Conservation (phyloP, 768 basidiomycete genomes). For the Amanita pallidorosea region DNA sequence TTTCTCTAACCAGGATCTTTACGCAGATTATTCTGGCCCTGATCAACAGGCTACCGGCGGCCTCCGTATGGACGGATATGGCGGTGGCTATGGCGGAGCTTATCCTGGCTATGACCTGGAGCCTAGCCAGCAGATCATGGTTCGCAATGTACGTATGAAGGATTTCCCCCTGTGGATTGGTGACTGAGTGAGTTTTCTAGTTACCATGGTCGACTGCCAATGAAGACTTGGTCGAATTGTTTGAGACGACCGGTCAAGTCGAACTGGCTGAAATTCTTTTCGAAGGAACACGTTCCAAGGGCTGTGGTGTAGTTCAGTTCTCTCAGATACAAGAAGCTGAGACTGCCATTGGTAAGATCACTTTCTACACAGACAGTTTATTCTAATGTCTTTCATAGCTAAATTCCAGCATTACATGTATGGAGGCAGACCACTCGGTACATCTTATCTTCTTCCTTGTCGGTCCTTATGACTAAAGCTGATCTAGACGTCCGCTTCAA, state of each 20-base stretch:
- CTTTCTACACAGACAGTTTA: neutral
- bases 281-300: conserved; percentile 87
- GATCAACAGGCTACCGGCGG: conserved; percentile 49
- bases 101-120: conserved; percentile 47
- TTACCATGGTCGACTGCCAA: conserved; percentile 99
- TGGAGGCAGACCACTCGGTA: conserved; percentile 80
- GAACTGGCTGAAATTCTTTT: conserved; percentile 92
- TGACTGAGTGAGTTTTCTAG: conserved; percentile 26
- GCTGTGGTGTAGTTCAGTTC: conserved; percentile 94
- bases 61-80: conserved; percentile 26
- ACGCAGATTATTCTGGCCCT: conserved; percentile 88
- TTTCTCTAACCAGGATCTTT: conserved; percentile 82
- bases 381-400: conserved; percentile 26
- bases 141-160: conserved; percentile 76
- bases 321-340: conserved; percentile 80
- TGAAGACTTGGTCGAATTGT: conserved; percentile 95
- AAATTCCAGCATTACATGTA: conserved; percentile 97
- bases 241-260: conserved; percentile 95
- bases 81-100: conserved; percentile 20
- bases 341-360: conserved; percentile 72
- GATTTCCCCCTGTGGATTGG: neutral
- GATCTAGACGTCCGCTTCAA: conserved; percentile 85
- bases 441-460: conserved; percentile 7
- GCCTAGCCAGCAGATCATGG: conserved; percentile 96
- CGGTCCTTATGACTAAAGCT: conserved; percentile 2